phyloP scores from a whole-genome alignment of 2,329 filamentous ascomycete species.

The Colletotrichum scovillei region DNA sequence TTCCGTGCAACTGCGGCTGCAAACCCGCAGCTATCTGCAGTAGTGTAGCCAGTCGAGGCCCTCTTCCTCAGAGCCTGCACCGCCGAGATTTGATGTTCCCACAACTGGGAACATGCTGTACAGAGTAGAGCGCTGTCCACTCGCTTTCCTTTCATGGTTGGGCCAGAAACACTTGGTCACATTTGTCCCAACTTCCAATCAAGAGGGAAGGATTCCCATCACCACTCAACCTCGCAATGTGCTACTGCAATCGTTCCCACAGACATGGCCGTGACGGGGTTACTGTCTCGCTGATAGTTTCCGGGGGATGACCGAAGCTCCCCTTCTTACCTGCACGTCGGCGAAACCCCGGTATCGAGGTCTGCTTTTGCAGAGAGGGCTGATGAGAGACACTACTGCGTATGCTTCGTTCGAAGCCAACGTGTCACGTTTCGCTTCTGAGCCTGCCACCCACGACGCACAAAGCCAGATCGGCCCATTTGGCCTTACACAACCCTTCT shows the following conservation, averaged over 20 bases:
- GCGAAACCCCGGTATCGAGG: not conserved
- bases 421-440: slow-evolving; percentile 13
- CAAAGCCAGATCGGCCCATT: slow-evolving; percentile 20
- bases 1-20: slow-evolving; percentile 10
- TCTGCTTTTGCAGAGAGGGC: not conserved
- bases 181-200: not conserved
- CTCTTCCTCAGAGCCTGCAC: not conserved
- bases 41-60: not conserved
- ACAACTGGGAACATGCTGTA: not conserved
- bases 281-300: not conserved
- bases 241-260: not conserved
- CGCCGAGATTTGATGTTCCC: slow-evolving; percentile 1
- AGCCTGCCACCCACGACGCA: slow-evolving; percentile 4
- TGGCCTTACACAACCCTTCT: slow-evolving; percentile 8
- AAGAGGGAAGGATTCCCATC: not conserved
- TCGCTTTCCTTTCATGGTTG: not conserved
- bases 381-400: not conserved
- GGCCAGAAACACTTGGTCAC: not conserved
- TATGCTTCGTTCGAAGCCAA: not conserved
- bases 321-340: not conserved
- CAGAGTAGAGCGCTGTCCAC: not conserved
- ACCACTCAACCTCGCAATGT: not conserved
- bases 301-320: not conserved
- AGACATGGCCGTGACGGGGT: not conserved
- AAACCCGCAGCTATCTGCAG: slow-evolving; percentile 8